A percentile compares a stretch with the other conserved stretches of the same genome.
Conservation (phyloP, 192 early-diverging fungal genomes). For the Irineochytrium annulatum region DNA sequence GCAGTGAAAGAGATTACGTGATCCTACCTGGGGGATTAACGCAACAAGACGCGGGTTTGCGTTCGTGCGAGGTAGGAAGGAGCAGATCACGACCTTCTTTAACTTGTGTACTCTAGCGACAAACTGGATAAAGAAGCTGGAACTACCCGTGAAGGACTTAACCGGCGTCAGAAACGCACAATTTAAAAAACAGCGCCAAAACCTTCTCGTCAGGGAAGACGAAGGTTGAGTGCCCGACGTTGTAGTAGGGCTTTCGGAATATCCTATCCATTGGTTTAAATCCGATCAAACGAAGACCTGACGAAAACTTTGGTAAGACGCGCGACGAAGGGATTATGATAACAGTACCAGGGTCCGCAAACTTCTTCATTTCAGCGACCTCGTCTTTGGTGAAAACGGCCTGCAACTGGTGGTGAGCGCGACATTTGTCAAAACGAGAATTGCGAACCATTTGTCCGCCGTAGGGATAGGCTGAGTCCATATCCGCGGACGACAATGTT, state of each 20-base stretch:
- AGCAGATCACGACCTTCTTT: slow-evolving; percentile 67
- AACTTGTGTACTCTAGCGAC: slow-evolving; percentile 51
- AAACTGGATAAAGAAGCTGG: slow-evolving; percentile 62
- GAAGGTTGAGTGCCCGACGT: slow-evolving; percentile 63
- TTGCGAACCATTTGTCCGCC: slow-evolving; percentile 62
- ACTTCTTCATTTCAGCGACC: slow-evolving; percentile 50
- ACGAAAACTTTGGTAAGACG: slow-evolving; percentile 11
- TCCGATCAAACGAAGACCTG: slow-evolving; percentile 65
- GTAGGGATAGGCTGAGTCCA: slow-evolving; percentile 66
- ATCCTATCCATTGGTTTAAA: slow-evolving; percentile 57
- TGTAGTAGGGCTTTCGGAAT: slow-evolving; percentile 47
- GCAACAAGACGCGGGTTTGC: slow-evolving; percentile 57
- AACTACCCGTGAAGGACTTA: slow-evolving; percentile 64
- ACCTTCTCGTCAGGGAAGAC: slow-evolving; percentile 75
- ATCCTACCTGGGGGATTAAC: slow-evolving; percentile 62
- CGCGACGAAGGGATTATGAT: not conserved
- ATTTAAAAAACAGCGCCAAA: slow-evolving; percentile 1
- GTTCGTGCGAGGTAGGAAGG: slow-evolving; percentile 51
- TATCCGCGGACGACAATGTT: slow-evolving; percentile 36
- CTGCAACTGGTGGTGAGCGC: slow-evolving; percentile 21
- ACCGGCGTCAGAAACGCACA: not conserved
- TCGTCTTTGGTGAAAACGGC: slow-evolving; percentile 73
- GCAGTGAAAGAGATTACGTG: too few relatives aligned
- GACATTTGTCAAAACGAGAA: too few relatives aligned
- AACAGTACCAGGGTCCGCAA: slow-evolving; percentile 59